Conservation (phyloP, 1,139 yeast genomes). For the Trichomonascaceae sp. region DNA sequence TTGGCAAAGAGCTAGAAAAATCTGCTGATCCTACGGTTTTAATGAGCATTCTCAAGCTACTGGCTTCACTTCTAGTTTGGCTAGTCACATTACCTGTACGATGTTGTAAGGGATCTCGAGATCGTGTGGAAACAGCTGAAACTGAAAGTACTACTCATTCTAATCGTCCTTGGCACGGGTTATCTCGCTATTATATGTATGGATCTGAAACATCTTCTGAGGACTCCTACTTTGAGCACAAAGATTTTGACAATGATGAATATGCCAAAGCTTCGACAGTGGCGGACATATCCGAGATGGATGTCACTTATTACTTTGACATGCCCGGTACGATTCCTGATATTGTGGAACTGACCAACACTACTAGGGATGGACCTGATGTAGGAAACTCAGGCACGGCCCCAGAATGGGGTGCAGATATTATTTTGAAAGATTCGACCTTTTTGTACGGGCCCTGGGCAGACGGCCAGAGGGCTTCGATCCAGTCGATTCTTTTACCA, state of each 20-base stretch:
- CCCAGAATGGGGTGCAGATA: conserved; percentile 64
- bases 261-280: conserved; percentile 79
- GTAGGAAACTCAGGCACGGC: conserved; percentile 47
- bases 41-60: neutral
- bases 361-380: conserved; percentile 39
- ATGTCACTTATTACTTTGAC: conserved; percentile 61
- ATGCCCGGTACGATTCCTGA: conserved; percentile 56
- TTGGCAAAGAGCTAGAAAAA: neutral
- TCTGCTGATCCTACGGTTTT: neutral
- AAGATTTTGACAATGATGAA: conserved; percentile 46
- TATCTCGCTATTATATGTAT: conserved; percentile 33
- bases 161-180: conserved; percentile 32
- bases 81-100: neutral
- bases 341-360: conserved; percentile 26
- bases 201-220: conserved; percentile 10
- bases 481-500: conserved; percentile 69
- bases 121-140: neutral
- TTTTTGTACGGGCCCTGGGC: conserved; percentile 95
- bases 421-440: conserved; percentile 56
- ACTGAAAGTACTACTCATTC: conserved; percentile 2
- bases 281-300: conserved; percentile 54
- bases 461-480: conserved; percentile 66
- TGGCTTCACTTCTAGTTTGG: neutral
- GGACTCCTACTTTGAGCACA: conserved; percentile 11
- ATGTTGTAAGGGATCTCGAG: neutral